A percentile compares a stretch with the other conserved stretches of the same genome.
Evolutionary conservation across 352 stramenopile genomes (phyloP).

Genomic region (Salisapilia sapeloensis): DNA sequence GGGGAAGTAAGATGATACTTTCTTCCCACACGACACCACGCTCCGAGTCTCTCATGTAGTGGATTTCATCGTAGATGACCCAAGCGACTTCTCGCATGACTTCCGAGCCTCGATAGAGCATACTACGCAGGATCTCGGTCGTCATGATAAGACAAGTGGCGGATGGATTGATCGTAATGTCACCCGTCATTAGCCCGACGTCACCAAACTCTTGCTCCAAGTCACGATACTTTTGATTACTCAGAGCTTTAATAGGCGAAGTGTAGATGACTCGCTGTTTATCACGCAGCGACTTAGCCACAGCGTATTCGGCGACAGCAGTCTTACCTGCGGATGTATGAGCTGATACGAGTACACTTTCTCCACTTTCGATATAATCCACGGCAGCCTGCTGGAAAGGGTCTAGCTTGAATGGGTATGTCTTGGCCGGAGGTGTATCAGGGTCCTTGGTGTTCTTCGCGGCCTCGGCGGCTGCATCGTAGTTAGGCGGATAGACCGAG

Average conservation of each 20-base stretch:
- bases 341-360: slow-evolving; percentile 97
- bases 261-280: slow-evolving; percentile 97
- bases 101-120: slow-evolving; percentile 97
- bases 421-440: slow-evolving; percentile 86
- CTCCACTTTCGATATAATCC: slow-evolving; percentile 90
- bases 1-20: slow-evolving; percentile 96
- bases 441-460: slow-evolving; percentile 9
- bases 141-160: slow-evolving; percentile 97
- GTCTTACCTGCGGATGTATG: slow-evolving; percentile 98
- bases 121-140: slow-evolving; percentile 95
- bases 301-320: slow-evolving; percentile 96
- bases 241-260: slow-evolving; percentile 98
- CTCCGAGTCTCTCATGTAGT: slow-evolving; percentile 99
- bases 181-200: slow-evolving; percentile 98
- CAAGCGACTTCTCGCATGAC: slow-evolving; percentile 97
- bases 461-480: slow-evolving; percentile 22
- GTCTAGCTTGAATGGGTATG: slow-evolving; percentile 96
- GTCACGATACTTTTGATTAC: slow-evolving; percentile 99
- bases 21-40: slow-evolving; percentile 98
- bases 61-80: slow-evolving; percentile 99
- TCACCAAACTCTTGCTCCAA: slow-evolving; percentile 88
- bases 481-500: slow-evolving; percentile 77
- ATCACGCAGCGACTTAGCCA: slow-evolving; percentile 91
- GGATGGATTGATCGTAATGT: slow-evolving; percentile 99
- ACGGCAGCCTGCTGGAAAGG: slow-evolving; percentile 97